Percentiles rank a stretch among this genome's conserved stretches.
Conservation (phyloP, 2,329 filamentous ascomycete genomes). For the Stemphylium vesicarium region DNA sequence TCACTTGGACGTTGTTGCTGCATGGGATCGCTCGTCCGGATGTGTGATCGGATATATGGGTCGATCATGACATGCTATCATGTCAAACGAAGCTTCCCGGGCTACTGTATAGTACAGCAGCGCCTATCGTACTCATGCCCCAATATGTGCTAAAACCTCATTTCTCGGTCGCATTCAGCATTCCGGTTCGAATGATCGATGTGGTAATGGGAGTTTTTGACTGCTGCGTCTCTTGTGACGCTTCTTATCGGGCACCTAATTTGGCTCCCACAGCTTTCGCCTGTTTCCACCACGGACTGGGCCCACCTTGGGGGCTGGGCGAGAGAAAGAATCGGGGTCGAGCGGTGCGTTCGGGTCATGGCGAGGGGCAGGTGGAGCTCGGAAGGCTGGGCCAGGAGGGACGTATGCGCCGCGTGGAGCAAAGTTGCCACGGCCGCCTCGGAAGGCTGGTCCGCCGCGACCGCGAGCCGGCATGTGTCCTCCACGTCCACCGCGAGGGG, state of each 20-base stretch:
- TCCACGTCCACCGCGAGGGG: conserved; percentile 43
- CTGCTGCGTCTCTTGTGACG: conserved; percentile 14
- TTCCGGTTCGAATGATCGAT: conserved; percentile 1
- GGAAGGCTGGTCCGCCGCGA: conserved; percentile 29
- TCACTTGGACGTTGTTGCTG: conserved; percentile 2
- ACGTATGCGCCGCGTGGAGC: conserved; percentile 41
- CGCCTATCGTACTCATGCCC: conserved; percentile 2
- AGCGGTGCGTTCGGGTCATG: conserved; percentile 47
- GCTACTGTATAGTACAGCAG: conserved; percentile 7
- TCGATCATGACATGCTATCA: conserved; percentile 1
- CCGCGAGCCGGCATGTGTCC: conserved; percentile 32
- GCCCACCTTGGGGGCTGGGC: conserved; percentile 39
- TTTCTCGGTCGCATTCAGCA: conserved; percentile 6
- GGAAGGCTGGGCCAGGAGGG: conserved; percentile 35
- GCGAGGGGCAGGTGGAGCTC: conserved; percentile 34
- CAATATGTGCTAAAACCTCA: background rate
- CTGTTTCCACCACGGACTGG: conserved; percentile 43
- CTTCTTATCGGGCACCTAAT: conserved; percentile 28
- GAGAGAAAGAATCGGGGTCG: conserved; percentile 50
- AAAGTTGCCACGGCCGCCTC: conserved; percentile 41
- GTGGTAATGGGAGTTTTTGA: conserved; percentile 5
- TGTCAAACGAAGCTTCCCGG: background rate
- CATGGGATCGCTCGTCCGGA: background rate
- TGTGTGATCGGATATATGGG: background rate
- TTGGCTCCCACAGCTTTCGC: conserved; percentile 51